Evolutionary conservation across 2,329 filamentous ascomycete genomes (phyloP).

Genomic region (Sporothrix brunneoviolacea): DNA sequence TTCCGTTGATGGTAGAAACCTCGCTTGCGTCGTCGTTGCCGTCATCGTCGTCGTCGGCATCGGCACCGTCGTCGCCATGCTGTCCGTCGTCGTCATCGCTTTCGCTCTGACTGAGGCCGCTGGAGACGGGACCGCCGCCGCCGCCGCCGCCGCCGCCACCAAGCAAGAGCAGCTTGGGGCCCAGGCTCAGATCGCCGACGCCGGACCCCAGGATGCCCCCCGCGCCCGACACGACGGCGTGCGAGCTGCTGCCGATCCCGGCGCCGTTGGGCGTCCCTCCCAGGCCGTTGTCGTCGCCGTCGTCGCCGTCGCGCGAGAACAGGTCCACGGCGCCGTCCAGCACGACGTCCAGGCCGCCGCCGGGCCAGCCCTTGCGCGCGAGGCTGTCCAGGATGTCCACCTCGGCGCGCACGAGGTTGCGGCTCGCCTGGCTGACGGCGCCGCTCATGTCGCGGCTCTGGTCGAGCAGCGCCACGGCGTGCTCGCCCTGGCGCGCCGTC

Average conservation of each 20-base stretch:
- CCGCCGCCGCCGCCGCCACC: constrained; percentile 24
- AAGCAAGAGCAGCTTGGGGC: constrained; percentile 12
- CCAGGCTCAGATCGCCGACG: constrained; percentile 8
- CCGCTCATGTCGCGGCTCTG: constrained; percentile 60
- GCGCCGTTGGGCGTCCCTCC: not conserved
- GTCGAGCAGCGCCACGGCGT: constrained; percentile 52
- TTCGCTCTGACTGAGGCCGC: not conserved
- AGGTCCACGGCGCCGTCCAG: constrained; percentile 58
- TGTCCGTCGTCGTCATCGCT: constrained; percentile 25
- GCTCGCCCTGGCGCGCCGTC: constrained; percentile 52
- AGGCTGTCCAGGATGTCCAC: constrained; percentile 64
- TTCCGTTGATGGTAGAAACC: constrained; percentile 17
- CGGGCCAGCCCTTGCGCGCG: constrained; percentile 61
- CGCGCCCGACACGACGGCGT: constrained; percentile 25
- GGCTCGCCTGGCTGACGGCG: constrained; percentile 57
- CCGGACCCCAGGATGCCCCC: constrained; percentile 16
- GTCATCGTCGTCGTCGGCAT: constrained; percentile 10
- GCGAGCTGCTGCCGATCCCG: constrained; percentile 14
- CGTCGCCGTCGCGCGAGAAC: constrained; percentile 21
- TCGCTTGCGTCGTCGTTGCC: constrained; percentile 34
- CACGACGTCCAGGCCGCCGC: constrained; percentile 59
- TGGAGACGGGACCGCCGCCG: constrained; percentile 20
- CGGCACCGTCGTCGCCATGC: constrained; percentile 32
- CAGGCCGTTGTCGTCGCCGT: constrained; percentile 15
- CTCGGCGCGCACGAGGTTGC: constrained; percentile 59